Conservation (phyloP, 139 green algal genomes). For the Auxenochlorella protothecoides region DNA sequence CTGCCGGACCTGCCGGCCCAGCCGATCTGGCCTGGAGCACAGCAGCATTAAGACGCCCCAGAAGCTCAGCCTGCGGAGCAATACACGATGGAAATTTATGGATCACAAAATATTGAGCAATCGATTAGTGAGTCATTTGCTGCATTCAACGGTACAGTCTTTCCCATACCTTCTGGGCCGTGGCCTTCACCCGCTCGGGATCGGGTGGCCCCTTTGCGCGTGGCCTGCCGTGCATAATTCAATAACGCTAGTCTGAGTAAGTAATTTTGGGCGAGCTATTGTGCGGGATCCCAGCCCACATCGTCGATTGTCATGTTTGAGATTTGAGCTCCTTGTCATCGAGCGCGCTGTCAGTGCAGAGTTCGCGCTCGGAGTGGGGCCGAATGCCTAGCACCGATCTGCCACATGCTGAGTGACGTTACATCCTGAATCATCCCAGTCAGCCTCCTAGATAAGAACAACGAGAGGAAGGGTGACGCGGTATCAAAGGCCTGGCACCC, state of each 20-base stretch:
- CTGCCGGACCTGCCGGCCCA: slow-evolving; percentile 12
- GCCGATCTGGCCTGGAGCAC: slow-evolving; percentile 31
- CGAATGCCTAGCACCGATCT: no score
- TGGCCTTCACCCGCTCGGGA: slow-evolving; percentile 22
- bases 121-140: not conserved
- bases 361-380: no score
- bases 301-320: no score
- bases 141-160: not conserved
- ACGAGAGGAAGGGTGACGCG: no score
- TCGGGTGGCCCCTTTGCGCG: slow-evolving; percentile 16
- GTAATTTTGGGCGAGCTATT: not conserved
- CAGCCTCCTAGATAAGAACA: no score
- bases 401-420: no score
- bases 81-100: slow-evolving; percentile 15
- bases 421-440: no score
- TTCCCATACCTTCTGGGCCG: slow-evolving; percentile 18
- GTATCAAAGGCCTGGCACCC: no score
- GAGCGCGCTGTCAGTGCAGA: no score
- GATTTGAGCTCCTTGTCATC: no score
- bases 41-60: slow-evolving; percentile 31
- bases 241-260: not conserved
- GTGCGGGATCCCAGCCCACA: not conserved
- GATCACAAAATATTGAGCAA: slow-evolving; percentile 15
- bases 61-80: slow-evolving; percentile 27
- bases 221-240: slow-evolving; percentile 25